A percentile compares a stretch with the other conserved stretches of the same genome.
phyloP scores from a whole-genome alignment of 2,329 filamentous ascomycete genomes.

The Monilinia aucupariae region DNA sequence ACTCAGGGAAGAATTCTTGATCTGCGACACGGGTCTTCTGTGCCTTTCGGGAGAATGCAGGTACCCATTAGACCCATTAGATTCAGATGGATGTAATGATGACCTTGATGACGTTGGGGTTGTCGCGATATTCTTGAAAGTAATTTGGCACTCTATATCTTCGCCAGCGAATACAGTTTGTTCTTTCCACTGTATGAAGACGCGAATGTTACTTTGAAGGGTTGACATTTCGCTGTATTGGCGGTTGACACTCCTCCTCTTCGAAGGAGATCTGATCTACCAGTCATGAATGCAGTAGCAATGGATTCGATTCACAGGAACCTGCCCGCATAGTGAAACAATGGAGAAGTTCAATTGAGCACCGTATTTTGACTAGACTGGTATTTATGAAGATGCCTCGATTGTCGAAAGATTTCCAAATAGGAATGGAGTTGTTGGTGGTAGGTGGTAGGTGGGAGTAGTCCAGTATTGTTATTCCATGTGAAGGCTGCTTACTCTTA shows the following conservation, averaged over 20 bases:
- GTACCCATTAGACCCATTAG: conserved; percentile 30
- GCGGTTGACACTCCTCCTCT: conserved; percentile 28
- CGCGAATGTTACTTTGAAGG: conserved; percentile 72
- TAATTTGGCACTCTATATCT: conserved; percentile 91
- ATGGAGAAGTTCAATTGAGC: conserved; percentile 15
- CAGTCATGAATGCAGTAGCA: conserved; percentile 34
- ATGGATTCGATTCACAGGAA: conserved; percentile 17
- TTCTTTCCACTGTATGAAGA: conserved; percentile 92
- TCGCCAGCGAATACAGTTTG: conserved; percentile 95
- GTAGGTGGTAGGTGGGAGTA: background rate
- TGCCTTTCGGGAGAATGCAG: conserved; percentile 29
- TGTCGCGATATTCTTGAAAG: conserved; percentile 74
- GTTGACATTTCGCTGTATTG: conserved; percentile 33
- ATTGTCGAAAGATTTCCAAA: background rate
- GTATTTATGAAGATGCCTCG: background rate
- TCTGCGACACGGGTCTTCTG: conserved; percentile 31
- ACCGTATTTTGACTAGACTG: conserved; percentile 11
- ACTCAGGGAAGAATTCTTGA: conserved; percentile 43
- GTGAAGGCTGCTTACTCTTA: too few species aligned
- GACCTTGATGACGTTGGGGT: conserved; percentile 24
- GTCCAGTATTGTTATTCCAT: background rate
- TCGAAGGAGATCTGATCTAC: conserved; percentile 31
- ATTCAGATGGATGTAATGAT: conserved; percentile 26
- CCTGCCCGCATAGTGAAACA: conserved; percentile 28
- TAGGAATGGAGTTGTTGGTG: background rate